Evolutionary conservation across 2,329 filamentous ascomycete genomes (phyloP).

Genomic region (Xylaria sp.): DNA sequence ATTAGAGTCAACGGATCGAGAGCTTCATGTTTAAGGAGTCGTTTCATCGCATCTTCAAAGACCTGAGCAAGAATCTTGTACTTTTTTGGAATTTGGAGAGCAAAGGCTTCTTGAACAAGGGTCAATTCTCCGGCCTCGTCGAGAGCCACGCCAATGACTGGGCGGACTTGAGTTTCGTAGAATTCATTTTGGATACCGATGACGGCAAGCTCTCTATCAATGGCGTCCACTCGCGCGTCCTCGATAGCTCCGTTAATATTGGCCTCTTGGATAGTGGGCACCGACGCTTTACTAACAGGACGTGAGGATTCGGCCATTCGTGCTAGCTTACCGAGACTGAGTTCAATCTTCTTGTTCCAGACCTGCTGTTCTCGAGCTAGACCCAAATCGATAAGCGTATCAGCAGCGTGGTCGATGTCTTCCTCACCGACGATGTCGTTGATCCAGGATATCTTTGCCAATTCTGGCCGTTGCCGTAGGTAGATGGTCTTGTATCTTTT

Average conservation of each 20-base stretch:
- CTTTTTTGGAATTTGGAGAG: constrained; percentile 59
- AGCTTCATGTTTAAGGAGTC: constrained; percentile 73
- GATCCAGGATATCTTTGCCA: constrained; percentile 89
- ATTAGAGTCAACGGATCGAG: constrained; percentile 70
- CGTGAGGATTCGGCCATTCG: constrained; percentile 65
- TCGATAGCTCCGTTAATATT: constrained; percentile 32
- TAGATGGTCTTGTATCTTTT: constrained; percentile 77
- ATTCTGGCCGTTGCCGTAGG: constrained; percentile 71
- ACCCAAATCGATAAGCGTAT: constrained; percentile 73
- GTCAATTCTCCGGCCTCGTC: constrained; percentile 81
- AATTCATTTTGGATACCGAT: constrained; percentile 81
- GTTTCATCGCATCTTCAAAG: constrained; percentile 72
- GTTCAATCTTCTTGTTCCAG: constrained; percentile 92
- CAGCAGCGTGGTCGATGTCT: constrained; percentile 74
- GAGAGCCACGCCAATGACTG: constrained; percentile 72
- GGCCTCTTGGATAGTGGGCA: constrained; percentile 34
- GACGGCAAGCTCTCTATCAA: constrained; percentile 69
- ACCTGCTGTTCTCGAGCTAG: constrained; percentile 75
- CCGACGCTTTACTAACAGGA: constrained; percentile 40
- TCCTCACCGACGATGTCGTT: constrained; percentile 82
- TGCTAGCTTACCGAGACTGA: constrained; percentile 86
- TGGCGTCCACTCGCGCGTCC: constrained; percentile 50
- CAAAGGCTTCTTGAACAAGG: constrained; percentile 73
- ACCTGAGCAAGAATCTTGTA: constrained; percentile 71
- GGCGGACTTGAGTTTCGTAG: constrained; percentile 68